phyloP scores from a whole-genome alignment of 345 rosid species.

The Brassica incana region DNA sequence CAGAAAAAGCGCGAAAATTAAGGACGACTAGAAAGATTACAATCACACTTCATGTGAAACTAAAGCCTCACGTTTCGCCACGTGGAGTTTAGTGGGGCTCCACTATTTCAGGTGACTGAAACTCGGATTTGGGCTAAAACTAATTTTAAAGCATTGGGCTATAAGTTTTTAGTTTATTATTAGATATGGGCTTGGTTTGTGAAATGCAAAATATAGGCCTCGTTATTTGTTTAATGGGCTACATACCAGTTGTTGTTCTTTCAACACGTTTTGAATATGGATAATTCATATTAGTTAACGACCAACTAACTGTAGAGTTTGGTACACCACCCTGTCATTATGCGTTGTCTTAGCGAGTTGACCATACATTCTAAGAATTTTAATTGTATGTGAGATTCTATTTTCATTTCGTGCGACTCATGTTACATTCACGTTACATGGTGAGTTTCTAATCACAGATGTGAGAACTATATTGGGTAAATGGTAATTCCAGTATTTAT shows the following conservation, averaged over 20 bases:
- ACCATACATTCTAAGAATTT: neutral
- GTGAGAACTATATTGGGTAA: neutral
- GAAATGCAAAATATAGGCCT: neutral
- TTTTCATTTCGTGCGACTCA: neutral
- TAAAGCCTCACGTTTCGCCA: conserved; percentile 21
- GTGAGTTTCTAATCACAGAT: neutral
- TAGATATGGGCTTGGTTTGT: neutral
- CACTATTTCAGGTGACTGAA: neutral
- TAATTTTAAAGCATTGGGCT: neutral
- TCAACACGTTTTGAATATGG: conserved; percentile 25
- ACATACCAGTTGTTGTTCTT: neutral
- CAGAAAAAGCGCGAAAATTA: conserved; percentile 24
- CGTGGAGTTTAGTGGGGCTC: conserved; percentile 20
- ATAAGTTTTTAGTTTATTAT: neutral
- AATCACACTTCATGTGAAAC: neutral
- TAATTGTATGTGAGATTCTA: neutral
- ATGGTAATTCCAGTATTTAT: neutral
- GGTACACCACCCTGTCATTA: neutral
- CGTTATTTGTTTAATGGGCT: neutral
- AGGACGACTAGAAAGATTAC: conserved; percentile 16
- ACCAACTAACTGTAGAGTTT: conserved; percentile 5
- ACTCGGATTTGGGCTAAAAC: neutral
- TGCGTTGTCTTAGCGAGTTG: conserved; percentile 15
- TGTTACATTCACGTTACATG: neutral
- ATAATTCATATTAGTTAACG: neutral